These are phyloP conservation scores for Rosa chinensis DNA, from an alignment of 306 rosid species.

Conservation along the genomic window DNA sequence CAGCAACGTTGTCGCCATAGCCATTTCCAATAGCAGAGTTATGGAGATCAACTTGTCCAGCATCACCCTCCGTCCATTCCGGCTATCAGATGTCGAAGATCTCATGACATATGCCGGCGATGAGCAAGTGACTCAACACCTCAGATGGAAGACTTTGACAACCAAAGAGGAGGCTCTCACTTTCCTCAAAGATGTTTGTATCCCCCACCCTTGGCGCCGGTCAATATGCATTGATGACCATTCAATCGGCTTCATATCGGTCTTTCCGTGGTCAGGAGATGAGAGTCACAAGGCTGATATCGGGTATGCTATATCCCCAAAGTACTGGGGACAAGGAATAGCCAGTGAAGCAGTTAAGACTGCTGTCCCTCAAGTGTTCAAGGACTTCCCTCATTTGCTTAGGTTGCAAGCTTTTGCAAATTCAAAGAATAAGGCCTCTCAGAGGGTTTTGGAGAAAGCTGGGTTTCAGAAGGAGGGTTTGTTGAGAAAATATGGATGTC, in stretches of 20 bases:
- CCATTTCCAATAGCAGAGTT: background rate
- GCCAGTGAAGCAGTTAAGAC: conserved; percentile 39
- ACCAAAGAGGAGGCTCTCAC: conserved; percentile 50
- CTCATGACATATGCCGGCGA: conserved; percentile 61
- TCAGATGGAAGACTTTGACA: conserved; percentile 41
- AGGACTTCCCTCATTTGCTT: conserved; percentile 42
- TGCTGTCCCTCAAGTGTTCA: conserved; percentile 40
- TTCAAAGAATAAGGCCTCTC: conserved; percentile 50
- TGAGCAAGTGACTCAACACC: conserved; percentile 32
- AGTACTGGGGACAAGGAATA: conserved; percentile 58
- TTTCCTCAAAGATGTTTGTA: conserved; percentile 55
- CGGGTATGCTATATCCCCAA: conserved; percentile 44
- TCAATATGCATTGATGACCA: conserved; percentile 51
- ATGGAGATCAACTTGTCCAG: conserved; percentile 36
- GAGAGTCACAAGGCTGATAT: conserved; percentile 50
- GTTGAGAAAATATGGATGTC: conserved; percentile 41
- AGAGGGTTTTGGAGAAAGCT: conserved; percentile 59
- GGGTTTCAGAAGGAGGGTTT: conserved; percentile 64
- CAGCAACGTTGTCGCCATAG: background rate
- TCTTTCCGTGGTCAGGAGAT: conserved; percentile 36
- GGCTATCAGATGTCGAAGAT: conserved; percentile 49
- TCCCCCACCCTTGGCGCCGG: conserved; percentile 62
- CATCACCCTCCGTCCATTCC: conserved; percentile 48
- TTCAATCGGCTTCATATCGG: conserved; percentile 43
- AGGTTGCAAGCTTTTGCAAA: conserved; percentile 47